phyloP scores from a whole-genome alignment of 2,329 filamentous ascomycete species.

The Colletotrichum sublineola region DNA sequence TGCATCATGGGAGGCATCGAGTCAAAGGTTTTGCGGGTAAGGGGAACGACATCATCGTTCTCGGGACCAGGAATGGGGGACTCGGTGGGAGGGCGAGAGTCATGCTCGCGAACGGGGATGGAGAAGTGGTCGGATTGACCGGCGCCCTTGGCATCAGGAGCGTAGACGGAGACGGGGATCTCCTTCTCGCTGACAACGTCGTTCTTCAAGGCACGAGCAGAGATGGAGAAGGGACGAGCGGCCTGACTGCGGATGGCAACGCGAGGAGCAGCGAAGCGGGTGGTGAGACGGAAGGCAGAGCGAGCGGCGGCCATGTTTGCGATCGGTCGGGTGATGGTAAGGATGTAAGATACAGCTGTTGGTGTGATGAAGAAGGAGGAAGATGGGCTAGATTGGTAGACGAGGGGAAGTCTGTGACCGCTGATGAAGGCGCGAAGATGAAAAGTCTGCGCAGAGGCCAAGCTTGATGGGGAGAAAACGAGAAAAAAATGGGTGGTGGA shows the following conservation, averaged over 20 bases:
- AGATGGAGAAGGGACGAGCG: conserved; percentile 54
- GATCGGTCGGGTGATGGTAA: conserved; percentile 11
- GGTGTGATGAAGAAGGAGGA: neutral
- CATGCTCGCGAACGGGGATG: conserved; percentile 61
- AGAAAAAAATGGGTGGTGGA: conserved; percentile 22
- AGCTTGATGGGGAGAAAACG: conserved; percentile 21
- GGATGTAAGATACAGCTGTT: conserved; percentile 8
- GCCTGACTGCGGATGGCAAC: conserved; percentile 48
- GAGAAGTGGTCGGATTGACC: conserved; percentile 65
- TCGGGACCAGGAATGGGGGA: conserved; percentile 56
- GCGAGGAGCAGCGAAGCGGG: conserved; percentile 48
- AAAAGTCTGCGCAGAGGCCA: conserved; percentile 22
- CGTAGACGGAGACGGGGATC: conserved; percentile 69
- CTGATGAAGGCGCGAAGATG: conserved; percentile 33
- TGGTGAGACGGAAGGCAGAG: conserved; percentile 38
- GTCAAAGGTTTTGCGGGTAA: conserved; percentile 66
- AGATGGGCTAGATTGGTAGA: conserved; percentile 1
- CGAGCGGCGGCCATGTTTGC: conserved; percentile 35
- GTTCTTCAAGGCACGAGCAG: conserved; percentile 57
- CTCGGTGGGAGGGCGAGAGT: conserved; percentile 58
- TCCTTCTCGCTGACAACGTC: conserved; percentile 70
- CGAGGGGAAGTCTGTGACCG: conserved; percentile 9
- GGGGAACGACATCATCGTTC: conserved; percentile 63
- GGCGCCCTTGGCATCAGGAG: conserved; percentile 60
- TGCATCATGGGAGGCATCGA: conserved; percentile 72